These are phyloP conservation scores for Heliamphora exappendiculata DNA, from an alignment of 148 eudicot species.

Conservation along the genomic window DNA sequence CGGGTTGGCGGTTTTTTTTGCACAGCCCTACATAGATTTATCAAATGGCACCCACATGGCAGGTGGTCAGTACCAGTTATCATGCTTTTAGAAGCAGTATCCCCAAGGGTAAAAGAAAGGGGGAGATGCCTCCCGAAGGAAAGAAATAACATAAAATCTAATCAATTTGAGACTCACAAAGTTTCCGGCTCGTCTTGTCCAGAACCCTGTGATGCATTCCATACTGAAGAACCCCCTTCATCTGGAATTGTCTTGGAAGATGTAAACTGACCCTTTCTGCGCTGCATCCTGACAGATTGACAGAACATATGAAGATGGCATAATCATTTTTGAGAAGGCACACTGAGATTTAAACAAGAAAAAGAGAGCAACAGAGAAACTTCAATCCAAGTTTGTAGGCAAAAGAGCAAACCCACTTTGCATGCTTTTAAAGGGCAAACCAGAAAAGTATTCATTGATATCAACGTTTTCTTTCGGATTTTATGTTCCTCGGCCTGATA, in stretches of 20 bases:
- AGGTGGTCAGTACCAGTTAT: not conserved
- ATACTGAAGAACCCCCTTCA: constrained; percentile 36
- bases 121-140: not conserved
- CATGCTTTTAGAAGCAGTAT: not conserved
- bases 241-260: constrained; percentile 42
- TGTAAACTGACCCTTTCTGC: constrained; percentile 46
- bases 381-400: not conserved
- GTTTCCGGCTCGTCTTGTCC: constrained; percentile 43
- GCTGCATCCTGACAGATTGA: constrained; percentile 23
- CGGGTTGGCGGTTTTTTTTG: no score
- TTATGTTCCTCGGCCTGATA: not conserved
- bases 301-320: constrained; percentile 1
- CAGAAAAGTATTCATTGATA: not conserved
- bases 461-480: not conserved
- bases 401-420: constrained; percentile 1
- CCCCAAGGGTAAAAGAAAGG: not conserved
- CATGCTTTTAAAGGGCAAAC: not conserved
- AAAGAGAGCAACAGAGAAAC: not conserved
- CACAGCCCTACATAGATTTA: not conserved
- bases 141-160: not conserved
- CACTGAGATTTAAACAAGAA: not conserved
- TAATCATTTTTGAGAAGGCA: not conserved
- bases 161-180: constrained; percentile 28
- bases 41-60: not conserved
- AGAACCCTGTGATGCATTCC: constrained; percentile 29